Base-by-base conservation (phyloP, 2,329 filamentous ascomycete genomes). In the Ceratocystis cubensis region DNA sequence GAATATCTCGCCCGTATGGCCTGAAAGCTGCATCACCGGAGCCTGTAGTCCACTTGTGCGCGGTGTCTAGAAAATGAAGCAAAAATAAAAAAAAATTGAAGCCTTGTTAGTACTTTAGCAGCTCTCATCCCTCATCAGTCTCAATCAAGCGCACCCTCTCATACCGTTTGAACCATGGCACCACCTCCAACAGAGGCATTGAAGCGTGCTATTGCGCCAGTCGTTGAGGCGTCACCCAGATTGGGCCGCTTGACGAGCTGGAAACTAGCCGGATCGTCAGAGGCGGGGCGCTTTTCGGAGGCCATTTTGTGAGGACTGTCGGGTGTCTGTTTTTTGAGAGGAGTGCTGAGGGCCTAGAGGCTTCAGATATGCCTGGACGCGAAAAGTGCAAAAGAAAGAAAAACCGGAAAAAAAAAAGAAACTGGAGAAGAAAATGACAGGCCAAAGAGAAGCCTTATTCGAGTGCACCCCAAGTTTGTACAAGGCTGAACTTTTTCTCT, bases 191-290 rank as follows among this genome's bases (percentile, higher is more conserved):
- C 78, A 17, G 78, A 77, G 59, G 78, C 81, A 76, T 82, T 81
- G 70, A 80, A 76, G 37, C 80, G 78, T 41, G 81, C 78, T 65
- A 82, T 75, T 22, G 78, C 78, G 67, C 78, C 78, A 68, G 75
- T 77, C 17, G 78, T 78, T 25, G 74, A 76, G 69, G 80, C 80
- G 6, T 56, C 28, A 2, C 69, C 75, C 57, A 85, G 76, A 74
- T 94, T 96, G 75, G 93, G 91, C 74, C 93, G 83, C 80, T 97
- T 99, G 69, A 97, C 88, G 48, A 91, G 84, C 76, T 96, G 89
- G 62, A 86, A 85, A 28, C 85, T 85, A 72, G 87, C 84, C 71
- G 93, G 93, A 69, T 89, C 88, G 71, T 88, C 88, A 69, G 89
- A 86, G n/a, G 92, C 91, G 68, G 91, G 88, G 74, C 94, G 85